Conservation (phyloP, 495 filamentous ascomycete genomes). For the Hypoxylon lenormandii region DNA sequence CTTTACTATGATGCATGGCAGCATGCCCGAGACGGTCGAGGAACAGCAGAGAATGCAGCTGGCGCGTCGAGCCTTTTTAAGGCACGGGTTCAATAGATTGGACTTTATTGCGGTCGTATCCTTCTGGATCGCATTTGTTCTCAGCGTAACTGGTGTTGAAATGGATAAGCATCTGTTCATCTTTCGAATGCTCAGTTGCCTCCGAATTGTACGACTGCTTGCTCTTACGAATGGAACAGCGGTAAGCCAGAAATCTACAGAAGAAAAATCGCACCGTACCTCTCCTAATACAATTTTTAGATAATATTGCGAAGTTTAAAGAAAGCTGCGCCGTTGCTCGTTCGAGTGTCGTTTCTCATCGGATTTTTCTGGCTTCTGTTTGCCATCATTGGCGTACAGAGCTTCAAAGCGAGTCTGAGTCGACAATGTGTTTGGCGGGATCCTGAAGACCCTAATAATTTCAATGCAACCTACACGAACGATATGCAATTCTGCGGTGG, state of each 20-base stretch:
- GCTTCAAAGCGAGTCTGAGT: constrained; percentile 93
- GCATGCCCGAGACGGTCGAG: constrained; percentile 70
- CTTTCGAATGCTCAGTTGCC: constrained; percentile 94
- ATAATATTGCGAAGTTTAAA: constrained; percentile 95
- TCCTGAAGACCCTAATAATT: constrained; percentile 62
- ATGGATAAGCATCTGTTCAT: constrained; percentile 78
- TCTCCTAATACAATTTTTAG: constrained; percentile 55
- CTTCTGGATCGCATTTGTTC: constrained; percentile 88
- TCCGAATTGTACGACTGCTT: constrained; percentile 89
- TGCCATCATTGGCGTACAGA: constrained; percentile 94
- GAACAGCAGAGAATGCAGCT: constrained; percentile 86
- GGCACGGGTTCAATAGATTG: constrained; percentile 93
- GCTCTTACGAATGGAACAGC: constrained; percentile 90
- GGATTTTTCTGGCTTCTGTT: constrained; percentile 99
- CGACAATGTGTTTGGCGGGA: constrained; percentile 90
- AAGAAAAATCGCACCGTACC: background rate
- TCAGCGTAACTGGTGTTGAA: constrained; percentile 76
- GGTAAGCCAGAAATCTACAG: constrained; percentile 58
- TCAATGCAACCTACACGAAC: constrained; percentile 62
- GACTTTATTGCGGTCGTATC: constrained; percentile 97
- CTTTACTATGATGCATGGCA: constrained; percentile 79
- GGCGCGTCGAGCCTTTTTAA: constrained; percentile 89
- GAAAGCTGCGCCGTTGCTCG: constrained; percentile 91
- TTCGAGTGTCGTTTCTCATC: constrained; percentile 94
- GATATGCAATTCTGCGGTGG: constrained; percentile 86